Base-by-base conservation (phyloP, 768 basidiomycete species). In the Flagelloscypha sp. region DNA sequence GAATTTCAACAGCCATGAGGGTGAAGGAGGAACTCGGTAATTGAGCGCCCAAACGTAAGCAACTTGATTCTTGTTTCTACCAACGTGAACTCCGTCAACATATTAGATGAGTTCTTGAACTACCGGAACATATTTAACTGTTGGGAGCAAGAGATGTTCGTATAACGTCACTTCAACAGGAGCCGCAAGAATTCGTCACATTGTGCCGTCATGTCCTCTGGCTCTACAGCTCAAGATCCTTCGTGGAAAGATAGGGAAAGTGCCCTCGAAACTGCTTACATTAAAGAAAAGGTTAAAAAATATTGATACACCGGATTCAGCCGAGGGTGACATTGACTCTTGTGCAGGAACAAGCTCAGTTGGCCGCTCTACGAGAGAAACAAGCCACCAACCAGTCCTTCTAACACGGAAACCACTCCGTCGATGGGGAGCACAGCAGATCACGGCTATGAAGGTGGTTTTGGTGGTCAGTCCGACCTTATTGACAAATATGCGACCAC, bases 401-500 rank as follows among this genome's bases (percentile, higher is more conserved):
- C 41, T 23, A n/a, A n/a, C 19, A 20, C 27, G 3, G 28, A 45
- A 35, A 35, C 41, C 19, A 34, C 50, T 28, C n/a, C n/a, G n/a
- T n/a, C n/a, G 44, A 53, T 38, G 36, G n/a, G n/a, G 56, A 17
- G 43, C 55, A 25, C 55, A 59, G 40, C 42, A 20, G 58, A 61
- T 31, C 59, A 54, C 32, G 71, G 79, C 43, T 74, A 80, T 41
- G 84, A 86, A 60, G 79, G 76, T 20, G 83, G 84, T 12, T 84
- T 74, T 47, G 84, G 83, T n/a, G 84, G 84, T 3, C 83, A 84
- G 48, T 81, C 85, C 55, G 79, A 83, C 33, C 60, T 84, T 7
- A 79, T 85, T 55, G 84, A 87, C 59, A 67, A 79, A 15, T 84
- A 84, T 45, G 82, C 82, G 1, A 85, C 82, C 1, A 85, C 83